These are phyloP conservation scores for Lanmaoa pseudosensibilis DNA, from an alignment of 768 basidiomycete species.

Conservation along the genomic window DNA sequence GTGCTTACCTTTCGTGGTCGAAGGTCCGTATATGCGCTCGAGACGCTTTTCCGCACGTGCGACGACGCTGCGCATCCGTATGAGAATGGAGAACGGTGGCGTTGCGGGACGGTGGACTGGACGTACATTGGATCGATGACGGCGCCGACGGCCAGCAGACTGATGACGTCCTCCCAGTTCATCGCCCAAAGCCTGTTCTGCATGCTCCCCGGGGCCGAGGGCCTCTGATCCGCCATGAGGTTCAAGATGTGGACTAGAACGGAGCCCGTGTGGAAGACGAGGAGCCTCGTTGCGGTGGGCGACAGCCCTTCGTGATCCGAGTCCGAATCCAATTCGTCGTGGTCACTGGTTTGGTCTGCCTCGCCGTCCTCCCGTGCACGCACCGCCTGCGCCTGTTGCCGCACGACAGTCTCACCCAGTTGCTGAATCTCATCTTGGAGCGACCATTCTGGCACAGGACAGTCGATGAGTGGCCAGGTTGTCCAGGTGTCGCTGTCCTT, in stretches of 20 bases:
- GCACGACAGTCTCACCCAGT: conserved; percentile 43
- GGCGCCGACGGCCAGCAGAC: conserved; percentile 46
- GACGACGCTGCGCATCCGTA: conserved; percentile 16
- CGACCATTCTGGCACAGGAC: conserved; percentile 66
- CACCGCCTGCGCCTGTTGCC: background rate
- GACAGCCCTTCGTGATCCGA: conserved; percentile 32
- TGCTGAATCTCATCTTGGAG: conserved; percentile 66
- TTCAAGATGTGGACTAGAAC: conserved; percentile 55
- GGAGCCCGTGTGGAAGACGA: conserved; percentile 45
- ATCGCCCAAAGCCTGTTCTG: conserved; percentile 64
- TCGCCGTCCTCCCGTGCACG: conserved; percentile 11
- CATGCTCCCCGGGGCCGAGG: conserved; percentile 55
- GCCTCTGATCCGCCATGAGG: conserved; percentile 55
- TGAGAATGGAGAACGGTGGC: background rate
- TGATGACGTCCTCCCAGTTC: conserved; percentile 63
- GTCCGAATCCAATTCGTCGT: conserved; percentile 25
- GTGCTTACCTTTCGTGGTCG: conserved; percentile 16
- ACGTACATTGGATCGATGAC: conserved; percentile 32
- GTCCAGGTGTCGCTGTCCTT: conserved; percentile 58
- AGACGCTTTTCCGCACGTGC: conserved; percentile 31
- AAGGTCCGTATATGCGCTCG: conserved; percentile 30
- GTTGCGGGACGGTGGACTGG: background rate
- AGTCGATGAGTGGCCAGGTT: conserved; percentile 74
- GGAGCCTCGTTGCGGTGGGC: conserved; percentile 30
- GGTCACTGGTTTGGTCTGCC: conserved; percentile 12